Base-by-base conservation (phyloP, 2,329 filamentous ascomycete species). In the Aureobasidium sp. region DNA sequence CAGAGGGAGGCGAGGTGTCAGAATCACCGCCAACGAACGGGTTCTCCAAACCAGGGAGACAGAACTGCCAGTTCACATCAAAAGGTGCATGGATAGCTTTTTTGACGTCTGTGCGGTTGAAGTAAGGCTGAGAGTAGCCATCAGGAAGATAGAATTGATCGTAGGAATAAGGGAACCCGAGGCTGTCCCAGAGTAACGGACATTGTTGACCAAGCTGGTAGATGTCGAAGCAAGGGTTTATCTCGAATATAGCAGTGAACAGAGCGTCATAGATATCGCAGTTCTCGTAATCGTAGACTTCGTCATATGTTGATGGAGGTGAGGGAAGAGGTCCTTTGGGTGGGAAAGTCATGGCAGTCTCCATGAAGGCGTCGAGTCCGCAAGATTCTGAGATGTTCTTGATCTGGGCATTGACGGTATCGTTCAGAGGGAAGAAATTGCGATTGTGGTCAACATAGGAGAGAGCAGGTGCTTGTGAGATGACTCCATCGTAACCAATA, bases 291-390 rank as follows among this genome's bases (percentile, higher is more conserved):
- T 55, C 52, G 52, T 55, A 55, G 2, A 55, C 27, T 44, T 34
- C 52, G 16, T 55, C 52, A 6, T 34, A 44, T 13, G 52, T 55
- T 5, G 52, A 55, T 8, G 71, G 68, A 5, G 72, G 67, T 3
- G 67, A 63, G 0, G 72, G 72, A 50, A 75, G 74, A 13, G 72
- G 66, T 5, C 66, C 69, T 42, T 69, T 66, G n/a, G 69, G 67
- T 10, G 77, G 77, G 61, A 75, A 79, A 6, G 68, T 71, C 63
- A 79, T 74, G 66, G 80, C 79, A 41, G 78, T 73, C 16, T 60
- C 48, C 36, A 63, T 57, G 55, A 53, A 79, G 1, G 72, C 44
- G 16, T 73, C 71, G 66, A 79, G 80, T 47, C 78, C 78, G 66
- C 79, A 82, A 5, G 70, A 67, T 32, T 77, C 65, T 55, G 79